Percentiles rank a stretch among this genome's conserved stretches.
phyloP scores from a whole-genome alignment of 352 stramenopile species.

The Phytopythium cucurbitacearum region DNA sequence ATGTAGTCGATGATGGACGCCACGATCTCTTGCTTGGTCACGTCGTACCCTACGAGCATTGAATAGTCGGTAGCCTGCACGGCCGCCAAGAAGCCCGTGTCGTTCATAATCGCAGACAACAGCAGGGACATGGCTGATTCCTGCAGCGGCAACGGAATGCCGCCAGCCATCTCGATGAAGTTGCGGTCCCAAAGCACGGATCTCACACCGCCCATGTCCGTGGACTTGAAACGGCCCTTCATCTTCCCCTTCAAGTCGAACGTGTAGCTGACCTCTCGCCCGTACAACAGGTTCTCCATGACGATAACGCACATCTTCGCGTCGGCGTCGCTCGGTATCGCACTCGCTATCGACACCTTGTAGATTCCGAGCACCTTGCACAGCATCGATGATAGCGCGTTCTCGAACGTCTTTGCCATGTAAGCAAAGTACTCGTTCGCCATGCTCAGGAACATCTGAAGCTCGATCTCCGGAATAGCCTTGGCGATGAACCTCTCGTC shows the following conservation, averaged over 20 bases:
- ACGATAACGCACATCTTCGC: conserved; percentile 85
- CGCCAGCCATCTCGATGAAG: conserved; percentile 80
- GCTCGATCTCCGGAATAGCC: conserved; percentile 79
- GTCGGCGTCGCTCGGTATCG: conserved; percentile 47
- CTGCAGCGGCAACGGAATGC: conserved; percentile 78
- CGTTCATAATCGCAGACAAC: conserved; percentile 80
- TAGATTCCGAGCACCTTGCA: conserved; percentile 87
- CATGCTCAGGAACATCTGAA: conserved; percentile 90
- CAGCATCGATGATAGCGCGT: conserved; percentile 84
- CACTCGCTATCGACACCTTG: conserved; percentile 73
- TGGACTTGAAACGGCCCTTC: conserved; percentile 71
- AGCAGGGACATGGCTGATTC: conserved; percentile 80
- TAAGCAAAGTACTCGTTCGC: conserved; percentile 88
- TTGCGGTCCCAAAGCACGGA: conserved; percentile 84
- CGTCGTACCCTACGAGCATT: conserved; percentile 85
- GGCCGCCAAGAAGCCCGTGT: conserved; percentile 80
- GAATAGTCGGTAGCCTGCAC: conserved; percentile 87
- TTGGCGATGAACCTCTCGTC: conserved; percentile 88
- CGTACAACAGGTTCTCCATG: conserved; percentile 88
- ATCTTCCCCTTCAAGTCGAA: conserved; percentile 89
- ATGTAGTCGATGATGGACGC: conserved; percentile 90
- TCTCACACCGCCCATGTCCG: conserved; percentile 21
- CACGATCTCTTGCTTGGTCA: conserved; percentile 83
- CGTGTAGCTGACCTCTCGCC: conserved; percentile 78
- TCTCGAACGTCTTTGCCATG: conserved; percentile 86